Evolutionary conservation across 768 basidiomycete species (phyloP).

Genomic region (Leucocoprinus sp.): DNA sequence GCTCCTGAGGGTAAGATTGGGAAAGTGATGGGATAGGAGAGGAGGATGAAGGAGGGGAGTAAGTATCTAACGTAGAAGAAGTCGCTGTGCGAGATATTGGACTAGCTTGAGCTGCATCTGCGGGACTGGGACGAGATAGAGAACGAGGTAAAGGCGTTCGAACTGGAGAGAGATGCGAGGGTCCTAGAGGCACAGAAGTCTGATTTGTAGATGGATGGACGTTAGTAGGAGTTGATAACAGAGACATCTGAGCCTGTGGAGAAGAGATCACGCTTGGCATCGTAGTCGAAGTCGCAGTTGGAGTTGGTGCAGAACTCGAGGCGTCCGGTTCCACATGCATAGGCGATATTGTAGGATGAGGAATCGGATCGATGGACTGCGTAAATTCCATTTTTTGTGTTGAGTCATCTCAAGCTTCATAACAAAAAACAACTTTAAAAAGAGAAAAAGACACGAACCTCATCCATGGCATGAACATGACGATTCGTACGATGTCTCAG

Average conservation of each 20-base stretch:
- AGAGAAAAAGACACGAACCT: constrained; percentile 30
- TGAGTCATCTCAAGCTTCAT: too few relatives aligned
- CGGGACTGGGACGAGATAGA: constrained; percentile 4
- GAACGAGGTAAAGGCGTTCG: constrained; percentile 14
- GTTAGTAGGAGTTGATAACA: constrained; percentile 12
- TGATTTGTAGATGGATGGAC: background rate
- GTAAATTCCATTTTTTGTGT: background rate
- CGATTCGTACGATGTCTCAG: constrained; percentile 26
- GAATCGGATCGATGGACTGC: constrained; percentile 38
- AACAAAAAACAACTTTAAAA: too few relatives aligned
- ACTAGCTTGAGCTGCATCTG: constrained; percentile 8
- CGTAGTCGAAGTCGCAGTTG: constrained; percentile 19
- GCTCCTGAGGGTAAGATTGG: constrained; percentile 33
- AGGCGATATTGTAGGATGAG: constrained; percentile 40
- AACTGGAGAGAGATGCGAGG: constrained; percentile 5
- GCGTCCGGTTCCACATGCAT: constrained; percentile 39
- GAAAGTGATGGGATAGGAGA: constrained; percentile 30
- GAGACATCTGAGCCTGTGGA: constrained; percentile 16
- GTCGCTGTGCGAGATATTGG: background rate
- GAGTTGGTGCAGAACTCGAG: constrained; percentile 17
- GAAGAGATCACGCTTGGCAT: constrained; percentile 19
- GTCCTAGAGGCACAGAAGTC: constrained; percentile 1
- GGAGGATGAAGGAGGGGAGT: constrained; percentile 13
- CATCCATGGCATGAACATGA: constrained; percentile 30
- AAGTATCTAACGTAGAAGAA: background rate